Conservation (phyloP, 495 filamentous ascomycete genomes). For the Bombardia bombarda region DNA sequence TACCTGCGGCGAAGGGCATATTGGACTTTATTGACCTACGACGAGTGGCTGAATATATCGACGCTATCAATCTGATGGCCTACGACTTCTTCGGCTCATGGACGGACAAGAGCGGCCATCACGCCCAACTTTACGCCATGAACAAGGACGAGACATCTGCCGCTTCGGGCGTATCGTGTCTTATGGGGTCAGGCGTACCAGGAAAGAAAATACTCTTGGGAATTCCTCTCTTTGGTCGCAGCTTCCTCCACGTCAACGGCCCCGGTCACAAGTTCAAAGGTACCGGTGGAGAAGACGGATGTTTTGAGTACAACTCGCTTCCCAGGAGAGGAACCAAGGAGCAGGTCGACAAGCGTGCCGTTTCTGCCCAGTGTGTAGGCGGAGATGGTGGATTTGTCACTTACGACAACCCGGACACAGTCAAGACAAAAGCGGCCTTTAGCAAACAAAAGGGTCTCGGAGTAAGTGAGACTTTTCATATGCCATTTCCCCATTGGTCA, state of each 20-base stretch:
- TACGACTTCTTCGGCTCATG: constrained; percentile 87
- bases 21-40: constrained; percentile 69
- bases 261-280: constrained; percentile 58
- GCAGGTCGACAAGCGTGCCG: constrained; percentile 52
- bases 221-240: constrained; percentile 73
- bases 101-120: constrained; percentile 62
- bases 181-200: constrained; percentile 59
- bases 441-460: constrained; percentile 69
- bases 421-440: constrained; percentile 76
- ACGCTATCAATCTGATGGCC: constrained; percentile 75
- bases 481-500: not conserved
- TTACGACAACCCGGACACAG: constrained; percentile 79
- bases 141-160: constrained; percentile 51
- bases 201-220: constrained; percentile 70
- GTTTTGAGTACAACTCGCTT: constrained; percentile 74
- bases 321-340: constrained; percentile 66
- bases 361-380: constrained; percentile 71
- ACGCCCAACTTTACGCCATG: constrained; percentile 68
- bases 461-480: constrained; percentile 23
- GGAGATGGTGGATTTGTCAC: constrained; percentile 80
- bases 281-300: constrained; percentile 66
- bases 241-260: constrained; percentile 60
- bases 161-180: constrained; percentile 57
- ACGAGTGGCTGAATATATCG: constrained; percentile 56
- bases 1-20: constrained; percentile 70